A percentile compares a stretch with the other conserved stretches of the same genome.
phyloP scores from a whole-genome alignment of 305 asterid species.

The Andrographis paniculata region DNA sequence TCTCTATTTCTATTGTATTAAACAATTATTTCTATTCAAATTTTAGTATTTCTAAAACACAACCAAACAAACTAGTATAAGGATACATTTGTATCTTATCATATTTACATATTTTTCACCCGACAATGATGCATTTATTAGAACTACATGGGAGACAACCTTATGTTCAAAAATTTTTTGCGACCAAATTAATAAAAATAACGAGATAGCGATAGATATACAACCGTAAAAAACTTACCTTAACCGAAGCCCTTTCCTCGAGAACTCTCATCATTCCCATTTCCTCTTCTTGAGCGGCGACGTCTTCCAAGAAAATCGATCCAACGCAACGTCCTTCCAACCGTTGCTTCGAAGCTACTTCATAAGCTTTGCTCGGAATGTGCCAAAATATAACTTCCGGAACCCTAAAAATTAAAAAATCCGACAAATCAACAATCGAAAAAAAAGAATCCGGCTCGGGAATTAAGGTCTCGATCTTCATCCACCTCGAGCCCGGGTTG shows the following conservation, averaged over 20 bases:
- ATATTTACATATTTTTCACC: too few species aligned
- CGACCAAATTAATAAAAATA: neutral
- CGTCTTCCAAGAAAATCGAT: constrained; percentile 67
- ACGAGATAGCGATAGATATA: neutral
- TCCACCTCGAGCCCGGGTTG: constrained; percentile 68
- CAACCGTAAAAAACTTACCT: constrained; percentile 31
- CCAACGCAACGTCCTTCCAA: constrained; percentile 44
- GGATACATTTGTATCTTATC: too few species aligned
- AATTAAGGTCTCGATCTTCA: neutral
- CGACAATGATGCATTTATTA: too few species aligned
- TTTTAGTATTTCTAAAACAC: too few species aligned
- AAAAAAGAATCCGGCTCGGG: neutral
- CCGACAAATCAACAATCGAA: neutral
- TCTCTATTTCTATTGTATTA: too few species aligned
- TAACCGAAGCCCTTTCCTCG: constrained; percentile 55
- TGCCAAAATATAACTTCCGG: constrained; percentile 95
- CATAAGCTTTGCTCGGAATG: constrained; percentile 60
- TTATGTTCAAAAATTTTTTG: too few species aligned
- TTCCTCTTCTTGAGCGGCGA: constrained; percentile 80
- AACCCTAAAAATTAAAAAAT: constrained; percentile 23
- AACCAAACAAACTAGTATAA: too few species aligned
- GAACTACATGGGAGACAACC: too few species aligned
- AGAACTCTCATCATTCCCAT: constrained; percentile 84
- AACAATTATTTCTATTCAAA: too few species aligned
- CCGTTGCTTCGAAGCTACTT: constrained; percentile 36